Evolutionary conservation across 2,329 filamentous ascomycete species (phyloP), one percentile per base, ranked within the genome.

Genomic region (Paraconiothyrium brasiliense): DNA sequence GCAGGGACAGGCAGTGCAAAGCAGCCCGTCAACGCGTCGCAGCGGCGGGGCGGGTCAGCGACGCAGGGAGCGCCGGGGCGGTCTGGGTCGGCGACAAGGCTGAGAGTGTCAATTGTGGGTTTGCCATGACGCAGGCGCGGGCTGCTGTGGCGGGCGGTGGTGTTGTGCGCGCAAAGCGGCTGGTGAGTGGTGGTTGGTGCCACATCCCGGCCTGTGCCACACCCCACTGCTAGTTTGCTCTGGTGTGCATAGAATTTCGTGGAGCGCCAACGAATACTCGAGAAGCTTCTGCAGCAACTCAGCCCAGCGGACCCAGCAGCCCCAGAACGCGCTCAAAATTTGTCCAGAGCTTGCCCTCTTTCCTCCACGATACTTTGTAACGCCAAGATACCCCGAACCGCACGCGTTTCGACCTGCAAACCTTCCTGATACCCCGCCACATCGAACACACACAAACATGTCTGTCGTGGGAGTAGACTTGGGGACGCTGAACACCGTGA

Each of bases 401-500:
- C 63, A 49, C 65, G 51, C 60, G 57, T 61, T 64, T 49, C 59
- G 51, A 54, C 56, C 60, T 54, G 47, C 22, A 54, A 20, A 13
- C 57, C 4, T 56, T 63, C 30, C 41, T 43, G 49, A 64, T 74
- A 75, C 73, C 73, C 74, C 72, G 68, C 74, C 71, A 67, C 57
- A 47, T 61, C 65, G 52, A 34, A 55, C 67, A 56, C 62, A 57
- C 58, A 63, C 67, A 77, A 85, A 72, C 75, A 88, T 88, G 86
- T 85, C 82, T 81, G 86, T 87, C 77, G 86, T 89, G 75, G 93
- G 93, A 83, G 89, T 97, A 82, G 94, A 98, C 88, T 90, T 98
- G 84, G 94, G 94, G 85, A 93, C 93, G 72, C 89, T 97, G 81
- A 97, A 96, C 88, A 97, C 94, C 80, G 94, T 97, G 78, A 92